Evolutionary conservation across 768 basidiomycete genomes (phyloP).

Genomic region (Pleurotus ostreatus): DNA sequence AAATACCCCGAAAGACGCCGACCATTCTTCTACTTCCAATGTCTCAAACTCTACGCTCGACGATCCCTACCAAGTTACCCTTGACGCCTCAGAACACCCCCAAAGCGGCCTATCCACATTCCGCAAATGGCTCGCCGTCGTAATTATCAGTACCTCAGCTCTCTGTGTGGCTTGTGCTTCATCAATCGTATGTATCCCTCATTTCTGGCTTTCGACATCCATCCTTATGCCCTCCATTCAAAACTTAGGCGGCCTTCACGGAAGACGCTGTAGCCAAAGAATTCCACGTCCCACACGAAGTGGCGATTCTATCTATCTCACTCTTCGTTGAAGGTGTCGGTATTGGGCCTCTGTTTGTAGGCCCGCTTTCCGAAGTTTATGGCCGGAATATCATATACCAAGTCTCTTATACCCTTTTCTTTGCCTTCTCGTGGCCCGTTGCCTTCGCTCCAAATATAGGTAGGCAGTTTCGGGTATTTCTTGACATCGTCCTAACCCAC

Average conservation of each 20-base stretch:
- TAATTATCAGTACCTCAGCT: conserved; percentile 41
- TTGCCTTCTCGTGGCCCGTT: conserved; percentile 64
- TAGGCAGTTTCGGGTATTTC: conserved; percentile 21
- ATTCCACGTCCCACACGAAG: conserved; percentile 41
- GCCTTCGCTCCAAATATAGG: conserved; percentile 69
- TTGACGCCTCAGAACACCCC: conserved; percentile 40
- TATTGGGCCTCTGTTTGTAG: conserved; percentile 50
- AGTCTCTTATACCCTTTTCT: conserved; percentile 55
- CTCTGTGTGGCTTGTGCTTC: conserved; percentile 54
- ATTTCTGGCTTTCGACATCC: not conserved
- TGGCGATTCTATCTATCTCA: conserved; percentile 52
- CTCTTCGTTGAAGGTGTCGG: conserved; percentile 57
- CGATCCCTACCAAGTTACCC: conserved; percentile 26
- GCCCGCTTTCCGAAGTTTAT: conserved; percentile 55
- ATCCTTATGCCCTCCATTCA: too few species aligned
- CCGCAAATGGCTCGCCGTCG: conserved; percentile 46
- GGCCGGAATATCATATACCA: conserved; percentile 65
- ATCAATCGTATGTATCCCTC: conserved; percentile 40
- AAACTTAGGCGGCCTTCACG: conserved; percentile 52
- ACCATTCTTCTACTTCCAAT: not conserved
- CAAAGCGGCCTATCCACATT: conserved; percentile 29
- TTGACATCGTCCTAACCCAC: not conserved
- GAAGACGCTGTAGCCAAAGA: conserved; percentile 53
- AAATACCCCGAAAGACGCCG: not conserved
- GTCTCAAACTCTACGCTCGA: too few species aligned